Conservation (phyloP, 2,329 filamentous ascomycete species). For the Aspergillus sp. region DNA sequence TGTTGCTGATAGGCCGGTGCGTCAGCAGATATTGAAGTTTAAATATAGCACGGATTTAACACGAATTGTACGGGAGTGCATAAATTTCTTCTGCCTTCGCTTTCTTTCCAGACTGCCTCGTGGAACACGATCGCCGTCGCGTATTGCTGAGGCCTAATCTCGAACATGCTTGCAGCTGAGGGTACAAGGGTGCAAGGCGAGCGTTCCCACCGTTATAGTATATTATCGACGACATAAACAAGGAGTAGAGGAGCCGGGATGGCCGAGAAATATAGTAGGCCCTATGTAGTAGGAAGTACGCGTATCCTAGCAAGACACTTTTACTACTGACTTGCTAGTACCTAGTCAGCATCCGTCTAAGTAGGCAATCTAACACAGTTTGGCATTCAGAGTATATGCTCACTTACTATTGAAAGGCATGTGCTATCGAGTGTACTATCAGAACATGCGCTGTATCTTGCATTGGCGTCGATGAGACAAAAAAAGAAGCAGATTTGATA, state of each 20-base stretch:
- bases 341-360: not conserved
- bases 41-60: conserved; percentile 7
- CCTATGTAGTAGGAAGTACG: not conserved
- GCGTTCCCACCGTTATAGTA: not conserved
- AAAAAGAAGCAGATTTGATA: conserved; percentile 1
- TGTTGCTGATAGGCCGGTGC: conserved; percentile 11
- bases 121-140: conserved; percentile 11
- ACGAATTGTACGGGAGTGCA: not conserved
- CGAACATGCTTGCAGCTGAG: not conserved
- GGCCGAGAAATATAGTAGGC: not conserved
- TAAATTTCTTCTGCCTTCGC: not conserved
- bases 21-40: conserved; percentile 13
- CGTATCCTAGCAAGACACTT: not conserved
- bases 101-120: conserved; percentile 9
- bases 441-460: conserved; percentile 16
- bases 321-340: not conserved
- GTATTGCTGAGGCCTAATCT: not conserved
- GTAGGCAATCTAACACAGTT: not conserved
- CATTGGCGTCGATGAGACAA: conserved; percentile 6
- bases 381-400: not conserved
- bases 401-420: not conserved
- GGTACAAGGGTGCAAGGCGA: not conserved
- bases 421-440: conserved; percentile 16
- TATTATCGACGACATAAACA: not conserved
- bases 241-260: not conserved